Evolutionary conservation across 208 protist genomes (phyloP), one percentile per base, ranked within the genome.

Genomic region (Crithidia thermophila): DNA sequence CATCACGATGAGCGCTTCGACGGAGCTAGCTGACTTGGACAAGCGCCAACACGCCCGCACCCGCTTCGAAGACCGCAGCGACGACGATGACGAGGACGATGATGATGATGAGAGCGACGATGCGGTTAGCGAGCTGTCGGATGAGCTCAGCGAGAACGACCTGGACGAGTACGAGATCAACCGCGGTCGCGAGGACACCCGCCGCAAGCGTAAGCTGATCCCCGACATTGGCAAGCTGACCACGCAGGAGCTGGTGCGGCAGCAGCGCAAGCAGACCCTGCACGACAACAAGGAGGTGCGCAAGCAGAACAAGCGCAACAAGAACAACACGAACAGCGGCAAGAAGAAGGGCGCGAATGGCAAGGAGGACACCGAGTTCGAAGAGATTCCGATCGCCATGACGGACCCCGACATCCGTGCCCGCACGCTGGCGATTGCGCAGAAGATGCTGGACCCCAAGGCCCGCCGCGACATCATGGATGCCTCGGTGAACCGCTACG

Each of bases 361-460:
- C 23, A 89, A 84, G 67, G 76, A 89, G 52, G 77, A 85, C 42
- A 88, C 75, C 11, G 82, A 82, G 20, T 97, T 96, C 63, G 89
- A 97, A 75, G 87, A 93, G 72, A 82, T 97, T 23, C 91, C 91
- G 28, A 80, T 95, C 31, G 90, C 85, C 21, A 77, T 98, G 58
- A 90, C 85, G 2, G 94, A 98, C 64, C 89, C 90, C 10, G 72
- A 90, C 21, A 79, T 90, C 30, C 84, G 91, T 40, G 94, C 92
- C 13, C 83, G 87, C 46, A 96, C 89, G 20, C 67, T 96, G 13
- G 94, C 94, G 4, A 91, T 97, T 28, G 94, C 89, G 47, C 84
- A 87, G 58, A 84, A 85, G 59, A 94, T 97, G 86, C 82, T 97
- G 58, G 84, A 94, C 60, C 79, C 80, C n/a, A 87, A 88, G 51